Conservation (phyloP, 192 early-diverging fungal species). For the Umbelopsis isabellina region DNA sequence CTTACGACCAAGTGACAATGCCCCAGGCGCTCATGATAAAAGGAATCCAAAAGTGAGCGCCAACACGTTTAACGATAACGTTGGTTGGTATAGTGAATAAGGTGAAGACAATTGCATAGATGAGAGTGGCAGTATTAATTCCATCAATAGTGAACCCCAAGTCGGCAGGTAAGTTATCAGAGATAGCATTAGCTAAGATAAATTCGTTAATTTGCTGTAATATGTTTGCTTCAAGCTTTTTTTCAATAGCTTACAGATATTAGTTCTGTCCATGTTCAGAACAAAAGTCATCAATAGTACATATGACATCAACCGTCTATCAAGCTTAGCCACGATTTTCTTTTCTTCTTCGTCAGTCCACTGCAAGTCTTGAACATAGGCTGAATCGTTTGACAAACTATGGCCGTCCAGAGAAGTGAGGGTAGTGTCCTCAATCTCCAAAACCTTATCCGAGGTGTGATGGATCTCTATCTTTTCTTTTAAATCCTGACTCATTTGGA, state of each 20-base stretch:
- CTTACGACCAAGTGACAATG: conserved; percentile 30
- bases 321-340: conserved; percentile 37
- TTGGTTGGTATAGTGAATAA: conserved; percentile 55
- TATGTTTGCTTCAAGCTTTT: background rate
- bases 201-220: conserved; percentile 13
- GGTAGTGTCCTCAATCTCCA: conserved; percentile 12
- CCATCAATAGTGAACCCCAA: conserved; percentile 48
- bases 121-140: conserved; percentile 48
- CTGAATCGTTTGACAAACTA: background rate
- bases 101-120: conserved; percentile 44
- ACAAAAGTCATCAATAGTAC: conserved; percentile 49
- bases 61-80: conserved; percentile 49
- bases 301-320: conserved; percentile 57
- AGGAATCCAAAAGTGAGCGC: conserved; percentile 60
- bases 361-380: conserved; percentile 33
- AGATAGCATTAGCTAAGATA: conserved; percentile 46
- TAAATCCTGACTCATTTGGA: conserved; percentile 10
- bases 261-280: conserved; percentile 40
- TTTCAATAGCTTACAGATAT: conserved; percentile 31
- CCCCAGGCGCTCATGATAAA: conserved; percentile 41
- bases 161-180: conserved; percentile 49
- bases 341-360: conserved; percentile 59
- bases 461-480: background rate
- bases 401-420: background rate
- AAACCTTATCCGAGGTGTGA: background rate